Conservation (phyloP, 2,329 filamentous ascomycete genomes). For the Talaromyces sp. region DNA sequence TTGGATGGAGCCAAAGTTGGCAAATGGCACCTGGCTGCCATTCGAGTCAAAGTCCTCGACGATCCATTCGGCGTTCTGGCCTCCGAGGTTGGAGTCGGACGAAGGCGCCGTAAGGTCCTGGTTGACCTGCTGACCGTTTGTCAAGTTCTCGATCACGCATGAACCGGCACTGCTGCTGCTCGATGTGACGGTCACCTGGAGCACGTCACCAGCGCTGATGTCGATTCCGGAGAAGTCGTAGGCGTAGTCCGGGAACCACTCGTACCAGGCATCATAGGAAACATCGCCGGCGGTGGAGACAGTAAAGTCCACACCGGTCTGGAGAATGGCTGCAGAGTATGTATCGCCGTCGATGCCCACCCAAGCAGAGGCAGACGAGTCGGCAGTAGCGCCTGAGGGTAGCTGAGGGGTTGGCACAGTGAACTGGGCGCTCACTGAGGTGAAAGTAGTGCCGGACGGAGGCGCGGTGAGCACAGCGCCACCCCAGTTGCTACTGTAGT, state of each 20-base stretch:
- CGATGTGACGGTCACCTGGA: conserved; percentile 36
- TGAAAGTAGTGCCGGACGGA: conserved; percentile 45
- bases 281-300: conserved; percentile 36
- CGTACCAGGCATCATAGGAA: conserved; percentile 55
- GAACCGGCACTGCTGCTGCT: conserved; percentile 40
- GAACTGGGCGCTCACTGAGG: conserved; percentile 40
- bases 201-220: conserved; percentile 42
- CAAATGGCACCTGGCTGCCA: conserved; percentile 39
- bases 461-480: conserved; percentile 49
- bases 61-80: conserved; percentile 60
- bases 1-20: conserved; percentile 43
- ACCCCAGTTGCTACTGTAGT: conserved; percentile 56
- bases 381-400: conserved; percentile 31
- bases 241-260: conserved; percentile 56
- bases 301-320: conserved; percentile 55
- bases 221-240: conserved; percentile 47
- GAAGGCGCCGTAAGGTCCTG: conserved; percentile 47
- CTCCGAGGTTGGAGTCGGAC: conserved; percentile 38
- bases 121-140: conserved; percentile 47
- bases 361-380: conserved; percentile 51
- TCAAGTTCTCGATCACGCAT: conserved; percentile 49
- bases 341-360: conserved; percentile 60
- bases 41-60: conserved; percentile 51
- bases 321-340: conserved; percentile 50
- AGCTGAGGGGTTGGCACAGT: conserved; percentile 48